Percentiles rank a stretch among this genome's conserved stretches.
phyloP scores from a whole-genome alignment of 1,284 basidiomycete genomes.

The Mycosarcoma mackinlayi region DNA sequence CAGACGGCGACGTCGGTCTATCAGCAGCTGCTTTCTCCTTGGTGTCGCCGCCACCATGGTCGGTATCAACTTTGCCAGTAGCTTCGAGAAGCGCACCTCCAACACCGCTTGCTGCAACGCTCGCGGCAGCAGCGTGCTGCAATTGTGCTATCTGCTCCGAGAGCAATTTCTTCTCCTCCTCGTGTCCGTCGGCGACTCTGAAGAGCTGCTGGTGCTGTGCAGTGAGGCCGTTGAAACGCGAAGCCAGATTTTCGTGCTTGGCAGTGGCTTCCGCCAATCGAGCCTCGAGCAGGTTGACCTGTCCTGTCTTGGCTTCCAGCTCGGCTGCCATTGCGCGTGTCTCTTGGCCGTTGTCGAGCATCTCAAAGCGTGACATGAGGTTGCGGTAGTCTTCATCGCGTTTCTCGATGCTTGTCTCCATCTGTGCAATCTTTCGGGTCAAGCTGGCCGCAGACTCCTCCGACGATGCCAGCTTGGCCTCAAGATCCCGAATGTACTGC shows the following conservation, averaged over 20 bases:
- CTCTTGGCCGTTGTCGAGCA: slow-evolving; percentile 72
- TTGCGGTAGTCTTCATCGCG: slow-evolving; percentile 76
- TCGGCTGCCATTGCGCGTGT: slow-evolving; percentile 72
- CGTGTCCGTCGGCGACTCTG: slow-evolving; percentile 12
- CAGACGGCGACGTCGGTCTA: slow-evolving; percentile 72
- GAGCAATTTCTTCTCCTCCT: slow-evolving; percentile 41
- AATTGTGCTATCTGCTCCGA: slow-evolving; percentile 35
- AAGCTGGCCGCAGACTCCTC: slow-evolving; percentile 80
- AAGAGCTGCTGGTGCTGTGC: slow-evolving; percentile 29
- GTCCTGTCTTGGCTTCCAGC: slow-evolving; percentile 81
- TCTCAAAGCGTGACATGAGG: slow-evolving; percentile 79
- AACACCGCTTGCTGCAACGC: slow-evolving; percentile 17
- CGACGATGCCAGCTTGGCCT: slow-evolving; percentile 80
- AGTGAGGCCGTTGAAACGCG: slow-evolving; percentile 25
- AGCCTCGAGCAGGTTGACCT: slow-evolving; percentile 79
- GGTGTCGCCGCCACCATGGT: neutral
- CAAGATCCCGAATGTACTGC: slow-evolving; percentile 89
- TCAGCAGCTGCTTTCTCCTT: neutral
- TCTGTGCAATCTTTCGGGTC: slow-evolving; percentile 77
- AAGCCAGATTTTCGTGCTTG: slow-evolving; percentile 31
- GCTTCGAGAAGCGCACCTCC: slow-evolving; percentile 20
- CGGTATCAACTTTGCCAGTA: slow-evolving; percentile 2
- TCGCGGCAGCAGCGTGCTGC: slow-evolving; percentile 36
- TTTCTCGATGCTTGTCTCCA: slow-evolving; percentile 82
- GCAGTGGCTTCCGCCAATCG: slow-evolving; percentile 57